Percentiles rank a stretch among this genome's conserved stretches.
phyloP scores from a whole-genome alignment of 805 yeast genomes.

The Saccharomycopsis microspora region DNA sequence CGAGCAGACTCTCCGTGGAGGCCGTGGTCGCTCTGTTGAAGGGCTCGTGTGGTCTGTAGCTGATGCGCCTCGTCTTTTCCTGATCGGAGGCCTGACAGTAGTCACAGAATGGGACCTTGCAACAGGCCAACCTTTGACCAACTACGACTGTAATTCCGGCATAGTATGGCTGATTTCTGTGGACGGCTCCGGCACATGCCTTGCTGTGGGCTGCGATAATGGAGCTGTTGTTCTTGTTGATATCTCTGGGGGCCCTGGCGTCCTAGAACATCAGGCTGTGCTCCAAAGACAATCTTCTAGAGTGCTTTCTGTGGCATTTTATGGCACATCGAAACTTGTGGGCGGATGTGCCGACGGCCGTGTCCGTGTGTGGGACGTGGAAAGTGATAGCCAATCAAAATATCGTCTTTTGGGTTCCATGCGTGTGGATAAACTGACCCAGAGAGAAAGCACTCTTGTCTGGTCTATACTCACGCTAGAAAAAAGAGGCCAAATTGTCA shows the following conservation, averaged over 20 bases:
- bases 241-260: constrained; percentile 80
- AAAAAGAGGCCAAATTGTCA: constrained; percentile 60
- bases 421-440: constrained; percentile 77
- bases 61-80: constrained; percentile 58
- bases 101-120: constrained; percentile 86
- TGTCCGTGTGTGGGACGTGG: constrained; percentile 65
- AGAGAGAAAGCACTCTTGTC: constrained; percentile 76
- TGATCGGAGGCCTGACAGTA: constrained; percentile 87
- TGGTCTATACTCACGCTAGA: constrained; percentile 74
- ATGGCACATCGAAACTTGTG: constrained; percentile 47
- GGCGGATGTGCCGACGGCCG: constrained; percentile 97
- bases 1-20: constrained; percentile 65
- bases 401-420: constrained; percentile 74
- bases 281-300: constrained; percentile 79
- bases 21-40: constrained; percentile 76
- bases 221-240: constrained; percentile 80
- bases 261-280: constrained; percentile 61
- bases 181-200: constrained; percentile 43
- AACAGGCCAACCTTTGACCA: constrained; percentile 59
- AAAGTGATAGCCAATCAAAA: constrained; percentile 25
- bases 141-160: constrained; percentile 87
- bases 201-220: constrained; percentile 92
- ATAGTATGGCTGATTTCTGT: constrained; percentile 82
- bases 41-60: constrained; percentile 70
- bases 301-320: constrained; percentile 73